These are phyloP conservation scores for Suhomyces canberraensis DNA, from an alignment of 805 yeast genomes.

Conservation along the genomic window DNA sequence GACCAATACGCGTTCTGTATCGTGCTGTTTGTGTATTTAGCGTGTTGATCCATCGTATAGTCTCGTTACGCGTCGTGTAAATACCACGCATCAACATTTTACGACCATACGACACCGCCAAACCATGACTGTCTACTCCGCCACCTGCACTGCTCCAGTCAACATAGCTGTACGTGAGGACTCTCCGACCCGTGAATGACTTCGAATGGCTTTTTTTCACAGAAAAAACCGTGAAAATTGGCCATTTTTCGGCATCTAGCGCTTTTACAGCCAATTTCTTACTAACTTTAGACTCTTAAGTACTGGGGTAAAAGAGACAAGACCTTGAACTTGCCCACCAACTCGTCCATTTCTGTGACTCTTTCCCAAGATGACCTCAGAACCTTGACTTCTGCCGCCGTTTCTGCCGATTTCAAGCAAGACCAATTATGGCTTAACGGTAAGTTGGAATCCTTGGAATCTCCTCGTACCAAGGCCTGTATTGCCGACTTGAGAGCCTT, in stretches of 20 bases:
- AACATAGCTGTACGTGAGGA: slow-evolving; percentile 62
- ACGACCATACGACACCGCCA: neutral
- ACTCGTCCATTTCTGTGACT: slow-evolving; percentile 93
- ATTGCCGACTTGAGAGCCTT: slow-evolving; percentile 67
- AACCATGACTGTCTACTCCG: slow-evolving; percentile 56
- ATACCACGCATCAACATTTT: neutral
- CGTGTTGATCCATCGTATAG: too few species aligned
- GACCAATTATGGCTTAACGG: slow-evolving; percentile 88
- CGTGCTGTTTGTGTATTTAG: too few species aligned
- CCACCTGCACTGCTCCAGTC: slow-evolving; percentile 94
- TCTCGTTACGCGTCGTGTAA: too few species aligned
- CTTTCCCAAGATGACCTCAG: slow-evolving; percentile 86
- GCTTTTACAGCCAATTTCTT: too few species aligned
- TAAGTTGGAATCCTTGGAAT: slow-evolving; percentile 64
- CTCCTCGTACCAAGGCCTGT: slow-evolving; percentile 67
- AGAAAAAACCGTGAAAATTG: too few species aligned
- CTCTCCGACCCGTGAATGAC: neutral
- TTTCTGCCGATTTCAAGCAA: slow-evolving; percentile 49
- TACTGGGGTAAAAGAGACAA: slow-evolving; percentile 99
- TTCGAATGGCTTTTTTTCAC: too few species aligned
- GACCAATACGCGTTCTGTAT: too few species aligned
- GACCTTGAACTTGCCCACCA: slow-evolving; percentile 86
- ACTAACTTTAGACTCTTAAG: slow-evolving; percentile 64
- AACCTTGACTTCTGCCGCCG: slow-evolving; percentile 86
- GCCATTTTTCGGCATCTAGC: too few species aligned